Evolutionary conservation across 371 early-diverging fungal species (phyloP), one percentile per base, ranked within the genome.

Genomic region (Blakeslea trispora): DNA sequence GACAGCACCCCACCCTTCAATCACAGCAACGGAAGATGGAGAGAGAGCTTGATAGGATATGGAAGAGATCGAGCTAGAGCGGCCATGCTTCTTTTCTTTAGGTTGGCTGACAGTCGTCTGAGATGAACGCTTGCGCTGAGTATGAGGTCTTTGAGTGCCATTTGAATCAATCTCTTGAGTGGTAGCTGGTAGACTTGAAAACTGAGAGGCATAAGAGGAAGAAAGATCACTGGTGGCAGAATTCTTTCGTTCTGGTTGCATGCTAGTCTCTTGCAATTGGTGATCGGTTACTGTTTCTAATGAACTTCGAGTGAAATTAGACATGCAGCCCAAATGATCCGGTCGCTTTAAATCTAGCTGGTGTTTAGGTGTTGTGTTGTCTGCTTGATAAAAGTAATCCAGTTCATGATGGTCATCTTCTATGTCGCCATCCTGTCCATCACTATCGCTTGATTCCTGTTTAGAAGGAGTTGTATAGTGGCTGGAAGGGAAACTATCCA

Each of bases 1-100:
- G 13, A 65, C 59, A 31, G 66, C 64, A 10, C 52, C 68, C 72
- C 72, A 72, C 0, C 66, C 67, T 41, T 75, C 68, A 11, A 70
- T 42, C 0, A 70, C 59, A 31, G 75, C 70, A 13, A 57, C 52
- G 1, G 72, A 70, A 0, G 70, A 68, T 31, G 72, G 72, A 11
- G 72, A 72, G 9, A 55, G 49, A 1, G 52, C 5, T 10, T 55
- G 54, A 35, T 37, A 45, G 17, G n/a, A n/a, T n/a, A n/a, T n/a
- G n/a, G 48, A 63, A 24, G 45, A 32, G 3, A 15, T 13, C 9
- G 24, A 17, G 13, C 19, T 15, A 23, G 57, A 50, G 7, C 24
- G 28, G 15, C 49, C 18, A 18, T 42, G 48, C 23, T 45, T 21
- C 13, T 40, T 40, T 4, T 60, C 43, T 23, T 42, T 53, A 15